phyloP scores from a whole-genome alignment of 768 basidiomycete genomes.

The Boletus tomentosulus region DNA sequence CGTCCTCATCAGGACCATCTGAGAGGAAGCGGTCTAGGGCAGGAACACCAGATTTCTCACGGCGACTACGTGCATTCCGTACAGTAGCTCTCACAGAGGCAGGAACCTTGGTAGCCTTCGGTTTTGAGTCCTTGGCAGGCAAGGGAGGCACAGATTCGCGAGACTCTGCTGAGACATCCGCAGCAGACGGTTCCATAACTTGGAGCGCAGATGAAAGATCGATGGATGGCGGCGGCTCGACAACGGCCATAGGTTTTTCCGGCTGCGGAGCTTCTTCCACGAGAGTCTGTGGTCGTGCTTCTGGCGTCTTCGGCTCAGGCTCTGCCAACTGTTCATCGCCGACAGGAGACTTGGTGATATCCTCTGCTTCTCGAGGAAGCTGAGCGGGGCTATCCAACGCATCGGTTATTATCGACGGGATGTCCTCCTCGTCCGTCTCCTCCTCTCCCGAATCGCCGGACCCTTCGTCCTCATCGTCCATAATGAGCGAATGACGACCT shows the following conservation, averaged over 20 bases:
- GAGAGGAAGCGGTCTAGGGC: constrained; percentile 73
- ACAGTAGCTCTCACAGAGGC: constrained; percentile 14
- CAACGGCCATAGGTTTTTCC: constrained; percentile 8
- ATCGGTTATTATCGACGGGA: constrained; percentile 22
- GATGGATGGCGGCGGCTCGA: constrained; percentile 14
- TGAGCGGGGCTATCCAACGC: constrained; percentile 18
- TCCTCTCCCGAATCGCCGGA: constrained; percentile 33
- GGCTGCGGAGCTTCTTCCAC: constrained; percentile 22
- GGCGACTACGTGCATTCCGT: constrained; percentile 42
- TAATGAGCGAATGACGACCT: constrained; percentile 73
- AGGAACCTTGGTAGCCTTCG: constrained; percentile 21
- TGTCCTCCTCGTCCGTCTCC: constrained; percentile 37
- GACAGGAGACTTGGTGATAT: constrained; percentile 34
- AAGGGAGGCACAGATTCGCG: constrained; percentile 25
- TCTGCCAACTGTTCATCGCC: constrained; percentile 39
- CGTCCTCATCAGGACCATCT: constrained; percentile 46
- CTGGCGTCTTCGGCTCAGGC: constrained; percentile 71
- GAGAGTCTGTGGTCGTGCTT: constrained; percentile 48
- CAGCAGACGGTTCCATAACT: constrained; percentile 9
- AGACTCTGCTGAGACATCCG: constrained; percentile 4
- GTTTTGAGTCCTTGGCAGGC: constrained; percentile 32
- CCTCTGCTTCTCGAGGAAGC: constrained; percentile 28
- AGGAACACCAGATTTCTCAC: constrained; percentile 80
- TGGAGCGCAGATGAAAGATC: constrained; percentile 16
- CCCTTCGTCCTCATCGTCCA: constrained; percentile 57